Percentiles rank a stretch among this genome's conserved stretches.
Conservation (phyloP, 345 rosid species). For the Salix koriyanagi region DNA sequence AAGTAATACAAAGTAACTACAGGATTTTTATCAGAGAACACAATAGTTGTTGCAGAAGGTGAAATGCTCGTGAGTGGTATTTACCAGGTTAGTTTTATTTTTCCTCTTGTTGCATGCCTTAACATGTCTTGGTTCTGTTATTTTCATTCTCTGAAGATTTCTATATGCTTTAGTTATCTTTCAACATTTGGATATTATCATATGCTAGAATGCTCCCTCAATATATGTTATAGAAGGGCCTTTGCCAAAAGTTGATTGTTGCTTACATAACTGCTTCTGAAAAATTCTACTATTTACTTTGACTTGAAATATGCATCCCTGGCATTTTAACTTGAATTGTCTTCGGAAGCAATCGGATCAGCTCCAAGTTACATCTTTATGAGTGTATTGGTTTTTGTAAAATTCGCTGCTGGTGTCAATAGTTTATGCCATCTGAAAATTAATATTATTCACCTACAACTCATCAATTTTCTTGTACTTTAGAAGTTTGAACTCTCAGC, state of each 20-base stretch:
- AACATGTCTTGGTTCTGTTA: background rate
- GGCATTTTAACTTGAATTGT: background rate
- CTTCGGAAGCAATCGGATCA: background rate
- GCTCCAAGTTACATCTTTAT: background rate
- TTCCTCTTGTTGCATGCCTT: background rate
- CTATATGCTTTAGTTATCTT: background rate
- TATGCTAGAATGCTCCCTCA: background rate
- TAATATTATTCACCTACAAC: no score
- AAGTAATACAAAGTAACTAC: conserved; percentile 69
- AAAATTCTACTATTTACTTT: background rate
- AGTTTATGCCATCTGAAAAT: background rate
- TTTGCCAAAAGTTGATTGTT: background rate
- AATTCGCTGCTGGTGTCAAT: background rate
- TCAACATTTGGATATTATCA: background rate
- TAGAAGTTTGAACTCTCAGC: no score
- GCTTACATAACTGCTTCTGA: background rate
- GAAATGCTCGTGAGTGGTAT: conserved; percentile 72
- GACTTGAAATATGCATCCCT: background rate
- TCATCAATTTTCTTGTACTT: no score
- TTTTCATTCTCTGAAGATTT: background rate
- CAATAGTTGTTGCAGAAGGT: conserved; percentile 90
- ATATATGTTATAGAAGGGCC: background rate
- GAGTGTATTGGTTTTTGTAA: background rate
- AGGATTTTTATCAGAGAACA: conserved; percentile 87
- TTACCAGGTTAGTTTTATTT: conserved; percentile 56